Conservation (phyloP, 1,139 yeast species). For the Debaryomyces robertsiae region DNA sequence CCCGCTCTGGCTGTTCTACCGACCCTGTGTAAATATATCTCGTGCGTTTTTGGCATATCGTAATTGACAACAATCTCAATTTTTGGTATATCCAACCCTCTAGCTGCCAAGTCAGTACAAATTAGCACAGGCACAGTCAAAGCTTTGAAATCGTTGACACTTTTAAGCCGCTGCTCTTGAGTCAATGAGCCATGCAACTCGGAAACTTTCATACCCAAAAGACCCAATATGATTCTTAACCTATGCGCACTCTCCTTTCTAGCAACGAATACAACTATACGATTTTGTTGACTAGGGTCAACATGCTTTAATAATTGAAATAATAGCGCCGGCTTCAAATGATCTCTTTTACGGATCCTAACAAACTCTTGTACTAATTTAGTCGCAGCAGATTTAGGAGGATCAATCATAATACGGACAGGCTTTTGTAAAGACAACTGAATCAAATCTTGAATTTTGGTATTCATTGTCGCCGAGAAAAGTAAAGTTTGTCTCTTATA, state of each 20-base stretch:
- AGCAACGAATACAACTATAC: constrained; percentile 88
- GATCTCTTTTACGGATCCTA: constrained; percentile 88
- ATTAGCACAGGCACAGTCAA: constrained; percentile 82
- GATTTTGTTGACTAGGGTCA: constrained; percentile 59
- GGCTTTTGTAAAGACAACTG: constrained; percentile 88
- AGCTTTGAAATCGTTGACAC: constrained; percentile 79
- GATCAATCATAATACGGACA: constrained; percentile 92
- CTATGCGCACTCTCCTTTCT: constrained; percentile 90
- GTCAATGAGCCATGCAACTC: constrained; percentile 93
- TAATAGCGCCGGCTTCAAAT: constrained; percentile 78
- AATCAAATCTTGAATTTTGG: constrained; percentile 82
- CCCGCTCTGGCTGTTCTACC: constrained; percentile 99
- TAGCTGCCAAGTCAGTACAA: constrained; percentile 97
- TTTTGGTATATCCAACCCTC: constrained; percentile 99
- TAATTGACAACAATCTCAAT: constrained; percentile 91
- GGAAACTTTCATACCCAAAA: constrained; percentile 82
- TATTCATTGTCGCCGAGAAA: constrained; percentile 98
- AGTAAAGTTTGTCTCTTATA: constrained; percentile 87
- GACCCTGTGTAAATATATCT: constrained; percentile 91
- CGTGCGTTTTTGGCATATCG: constrained; percentile 94
- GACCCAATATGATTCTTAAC: constrained; percentile 80
- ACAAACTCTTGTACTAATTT: constrained; percentile 91
- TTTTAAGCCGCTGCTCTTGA: constrained; percentile 91
- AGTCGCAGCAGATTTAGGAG: constrained; percentile 90
- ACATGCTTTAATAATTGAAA: constrained; percentile 69